Base-by-base conservation (phyloP, 805 yeast species). In the Diddensiella caesifluorescens region DNA sequence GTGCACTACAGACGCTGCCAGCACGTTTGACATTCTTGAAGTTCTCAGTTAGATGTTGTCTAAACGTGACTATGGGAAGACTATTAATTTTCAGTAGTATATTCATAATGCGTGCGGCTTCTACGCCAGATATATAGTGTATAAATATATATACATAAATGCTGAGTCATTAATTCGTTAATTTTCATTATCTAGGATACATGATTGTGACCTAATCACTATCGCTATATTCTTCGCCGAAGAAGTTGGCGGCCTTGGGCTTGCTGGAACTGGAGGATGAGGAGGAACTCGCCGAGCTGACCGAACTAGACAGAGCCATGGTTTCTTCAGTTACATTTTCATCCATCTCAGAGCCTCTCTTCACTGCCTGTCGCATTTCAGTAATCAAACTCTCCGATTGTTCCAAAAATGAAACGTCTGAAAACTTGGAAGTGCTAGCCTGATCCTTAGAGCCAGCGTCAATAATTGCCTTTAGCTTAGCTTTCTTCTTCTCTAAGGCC, bases 321-420 rank as follows among this genome's bases (percentile, higher is more conserved):
- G 21, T 13, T n/a, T 19, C 13, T 10, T 4, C 34, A 4, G 39
- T 13, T 4, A 10, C 37, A 19, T 13, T 22, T 22, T 9, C 23
- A 3, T 4, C 20, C 20, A 13, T 7, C 12, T n/a, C 21, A 19
- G 49, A 27, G 2, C 35, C 48, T 4, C 40, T 44, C 5, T 49
- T 53, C 1, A 61, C 63, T 4, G 62, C 42, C 2, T 51, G 49
- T 29, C 60, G 49, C 2, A 71, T 58, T 19, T 63, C 67, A 6
- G 63, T 63, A 28, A 62, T 43, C 38, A 64, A 56, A n/a, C 47
- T 52, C 30, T 71, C 73, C n/a, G 62, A 41, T 16, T 64, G 65
- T 6, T 69, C 70, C n/a, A 70, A 43, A 36, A 53, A 62, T 42
- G 57, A 50, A 4, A 57, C 55, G 39, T 70, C 71, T 10, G 61